These are phyloP conservation scores for Gynandropsis gynandra DNA, from an alignment of 345 rosid genomes.

Conservation along the genomic window DNA sequence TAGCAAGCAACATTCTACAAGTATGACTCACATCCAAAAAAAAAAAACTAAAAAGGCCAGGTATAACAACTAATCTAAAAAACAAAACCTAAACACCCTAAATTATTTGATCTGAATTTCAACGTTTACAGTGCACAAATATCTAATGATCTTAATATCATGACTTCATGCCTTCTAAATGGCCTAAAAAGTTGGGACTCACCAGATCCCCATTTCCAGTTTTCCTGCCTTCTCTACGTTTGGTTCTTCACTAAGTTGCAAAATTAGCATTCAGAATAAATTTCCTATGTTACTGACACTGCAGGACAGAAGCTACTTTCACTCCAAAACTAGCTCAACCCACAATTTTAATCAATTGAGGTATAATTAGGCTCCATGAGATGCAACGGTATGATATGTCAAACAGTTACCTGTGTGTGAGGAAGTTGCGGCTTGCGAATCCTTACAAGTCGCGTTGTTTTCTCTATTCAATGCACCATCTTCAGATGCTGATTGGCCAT, in stretches of 20 bases:
- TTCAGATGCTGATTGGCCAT: conserved; percentile 49
- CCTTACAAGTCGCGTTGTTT: conserved; percentile 43
- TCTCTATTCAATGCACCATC: conserved; percentile 52
- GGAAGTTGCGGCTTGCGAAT: conserved; percentile 50
- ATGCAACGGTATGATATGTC: neutral
- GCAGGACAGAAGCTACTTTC: no score
- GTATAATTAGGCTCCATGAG: no score
- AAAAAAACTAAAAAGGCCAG: neutral
- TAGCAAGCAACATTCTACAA: no score
- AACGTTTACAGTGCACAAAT: conserved; percentile 1
- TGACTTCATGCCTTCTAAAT: neutral
- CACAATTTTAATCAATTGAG: no score
- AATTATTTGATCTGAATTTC: no score
- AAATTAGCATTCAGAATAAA: neutral
- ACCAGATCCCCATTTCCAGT: neutral
- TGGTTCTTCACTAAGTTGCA: neutral
- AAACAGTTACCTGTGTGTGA: conserved; percentile 43
- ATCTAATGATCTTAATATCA: conserved; percentile 3
- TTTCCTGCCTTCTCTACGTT: neutral
- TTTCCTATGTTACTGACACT: no score
- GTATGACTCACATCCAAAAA: neutral
- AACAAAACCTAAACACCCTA: no score
- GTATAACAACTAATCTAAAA: no score
- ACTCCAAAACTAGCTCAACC: neutral
- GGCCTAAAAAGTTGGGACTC: neutral